phyloP scores from a whole-genome alignment of 2,329 filamentous ascomycete species.

The Biscogniauxia mediterranea region DNA sequence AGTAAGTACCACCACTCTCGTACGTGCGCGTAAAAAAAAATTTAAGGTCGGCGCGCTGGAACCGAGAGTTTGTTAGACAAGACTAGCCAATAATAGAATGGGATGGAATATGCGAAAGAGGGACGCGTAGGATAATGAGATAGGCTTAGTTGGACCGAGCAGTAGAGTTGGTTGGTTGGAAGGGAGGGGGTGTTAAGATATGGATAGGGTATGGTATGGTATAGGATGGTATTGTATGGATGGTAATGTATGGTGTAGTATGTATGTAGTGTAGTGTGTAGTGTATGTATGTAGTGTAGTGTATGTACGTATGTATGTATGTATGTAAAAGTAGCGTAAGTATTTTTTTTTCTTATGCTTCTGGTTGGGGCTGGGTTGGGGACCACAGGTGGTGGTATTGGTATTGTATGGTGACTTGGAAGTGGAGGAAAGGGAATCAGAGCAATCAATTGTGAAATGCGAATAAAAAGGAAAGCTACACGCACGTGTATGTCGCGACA shows the following conservation, averaged over 20 bases:
- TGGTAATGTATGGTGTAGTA: conserved; percentile 1
- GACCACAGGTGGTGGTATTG: too few species aligned
- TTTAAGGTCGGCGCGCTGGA: neutral
- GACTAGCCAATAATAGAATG: neutral
- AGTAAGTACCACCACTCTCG: neutral
- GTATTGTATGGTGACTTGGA: too few species aligned
- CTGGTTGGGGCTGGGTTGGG: neutral
- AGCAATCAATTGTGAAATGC: neutral
- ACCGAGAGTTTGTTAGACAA: neutral
- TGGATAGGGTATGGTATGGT: neutral
- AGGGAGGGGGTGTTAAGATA: neutral
- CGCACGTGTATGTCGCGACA: neutral
- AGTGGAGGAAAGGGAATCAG: neutral
- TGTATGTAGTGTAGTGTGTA: conserved; percentile 1
- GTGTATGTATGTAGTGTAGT: neutral
- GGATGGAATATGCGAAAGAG: neutral
- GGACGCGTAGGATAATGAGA: neutral
- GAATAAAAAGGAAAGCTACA: neutral
- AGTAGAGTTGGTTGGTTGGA: neutral
- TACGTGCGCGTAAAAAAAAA: neutral
- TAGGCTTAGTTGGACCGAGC: neutral
- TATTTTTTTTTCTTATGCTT: too few species aligned
- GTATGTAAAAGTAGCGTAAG: neutral
- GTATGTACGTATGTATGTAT: conserved; percentile 1
- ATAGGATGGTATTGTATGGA: neutral